These are phyloP conservation scores for Larix kaempferi DNA, from an alignment of 75 land plant genomes.

Conservation along the genomic window DNA sequence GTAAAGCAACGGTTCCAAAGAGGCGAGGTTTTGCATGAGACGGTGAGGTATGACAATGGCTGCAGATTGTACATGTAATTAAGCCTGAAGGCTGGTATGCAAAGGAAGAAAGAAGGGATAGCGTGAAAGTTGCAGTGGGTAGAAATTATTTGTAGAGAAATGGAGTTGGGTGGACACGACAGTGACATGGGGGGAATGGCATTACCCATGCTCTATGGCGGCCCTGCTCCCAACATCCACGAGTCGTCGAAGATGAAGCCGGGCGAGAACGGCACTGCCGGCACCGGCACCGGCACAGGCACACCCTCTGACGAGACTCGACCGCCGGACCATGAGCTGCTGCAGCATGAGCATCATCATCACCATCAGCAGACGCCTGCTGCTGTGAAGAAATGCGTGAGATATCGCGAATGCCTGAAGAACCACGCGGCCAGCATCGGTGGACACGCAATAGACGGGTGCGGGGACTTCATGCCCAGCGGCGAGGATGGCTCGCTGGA, in stretches of 20 bases:
- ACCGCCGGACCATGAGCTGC: neutral
- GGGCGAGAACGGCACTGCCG: neutral
- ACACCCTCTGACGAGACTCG: neutral
- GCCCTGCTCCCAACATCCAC: neutral
- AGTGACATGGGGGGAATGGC: constrained; percentile 7
- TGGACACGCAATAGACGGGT: constrained; percentile 62
- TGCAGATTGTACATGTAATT: no score
- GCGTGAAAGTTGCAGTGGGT: no score
- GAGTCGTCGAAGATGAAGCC: neutral
- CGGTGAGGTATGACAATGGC: no score
- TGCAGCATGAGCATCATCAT: no score
- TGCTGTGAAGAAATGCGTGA: constrained; percentile 11
- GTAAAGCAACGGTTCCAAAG: no score
- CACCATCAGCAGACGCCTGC: neutral
- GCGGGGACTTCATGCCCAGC: constrained; percentile 74
- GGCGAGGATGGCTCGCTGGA: constrained; percentile 53
- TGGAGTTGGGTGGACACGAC: constrained; percentile 9
- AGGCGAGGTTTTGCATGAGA: no score
- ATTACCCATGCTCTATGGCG: constrained; percentile 4
- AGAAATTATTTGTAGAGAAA: neutral
- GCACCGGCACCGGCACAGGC: neutral
- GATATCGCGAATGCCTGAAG: constrained; percentile 55
- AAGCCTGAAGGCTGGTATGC: no score
- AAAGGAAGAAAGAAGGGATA: no score
- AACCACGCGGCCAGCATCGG: constrained; percentile 67